Conservation (phyloP, 2,329 filamentous ascomycete species). For the Aureobasidium namibiae region DNA sequence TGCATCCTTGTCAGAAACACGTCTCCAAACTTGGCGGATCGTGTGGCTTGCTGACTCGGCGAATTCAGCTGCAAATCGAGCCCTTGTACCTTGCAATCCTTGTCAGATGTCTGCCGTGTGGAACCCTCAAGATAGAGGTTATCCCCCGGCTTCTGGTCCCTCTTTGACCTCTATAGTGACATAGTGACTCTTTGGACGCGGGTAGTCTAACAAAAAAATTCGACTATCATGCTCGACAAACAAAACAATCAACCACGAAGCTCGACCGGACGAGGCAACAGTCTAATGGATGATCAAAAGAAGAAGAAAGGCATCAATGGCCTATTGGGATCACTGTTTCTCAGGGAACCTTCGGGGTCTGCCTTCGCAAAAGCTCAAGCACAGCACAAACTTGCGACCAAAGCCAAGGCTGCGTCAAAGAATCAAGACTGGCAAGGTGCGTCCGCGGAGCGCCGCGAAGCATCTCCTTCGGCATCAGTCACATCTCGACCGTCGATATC, state of each 20-base stretch:
- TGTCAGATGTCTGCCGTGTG: neutral
- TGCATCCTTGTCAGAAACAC: neutral
- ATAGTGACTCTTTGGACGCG: no score
- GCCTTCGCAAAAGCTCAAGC: neutral
- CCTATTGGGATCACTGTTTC: neutral
- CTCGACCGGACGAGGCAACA: neutral
- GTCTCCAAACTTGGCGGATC: neutral
- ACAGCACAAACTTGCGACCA: neutral
- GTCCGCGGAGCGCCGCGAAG: neutral
- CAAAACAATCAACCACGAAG: neutral
- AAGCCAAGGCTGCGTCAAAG: neutral
- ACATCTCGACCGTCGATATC: neutral
- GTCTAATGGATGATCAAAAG: neutral
- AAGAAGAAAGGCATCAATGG: neutral
- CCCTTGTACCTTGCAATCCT: neutral
- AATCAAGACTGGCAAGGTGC: neutral
- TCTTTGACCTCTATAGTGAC: neutral
- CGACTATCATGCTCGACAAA: no score
- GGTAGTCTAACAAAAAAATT: no score
- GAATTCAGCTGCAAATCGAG: neutral
- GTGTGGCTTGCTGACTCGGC: neutral
- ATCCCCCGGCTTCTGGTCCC: neutral
- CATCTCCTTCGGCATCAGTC: neutral
- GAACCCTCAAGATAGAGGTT: neutral
- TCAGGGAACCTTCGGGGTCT: neutral